phyloP scores from a whole-genome alignment of 805 yeast species.

The Barnettozyma vustinii region DNA sequence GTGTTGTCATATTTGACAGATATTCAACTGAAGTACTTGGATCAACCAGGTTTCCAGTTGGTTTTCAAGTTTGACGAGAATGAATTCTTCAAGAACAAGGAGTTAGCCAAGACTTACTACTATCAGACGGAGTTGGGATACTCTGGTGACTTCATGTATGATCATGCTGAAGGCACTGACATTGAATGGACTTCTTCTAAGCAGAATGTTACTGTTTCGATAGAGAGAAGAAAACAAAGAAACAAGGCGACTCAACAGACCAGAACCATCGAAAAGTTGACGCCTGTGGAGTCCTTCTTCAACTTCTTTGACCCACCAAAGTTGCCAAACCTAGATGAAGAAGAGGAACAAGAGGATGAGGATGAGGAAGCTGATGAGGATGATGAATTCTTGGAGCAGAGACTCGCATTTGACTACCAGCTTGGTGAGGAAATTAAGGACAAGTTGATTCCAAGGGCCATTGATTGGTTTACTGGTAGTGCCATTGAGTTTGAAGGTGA shows the following conservation, averaged over 20 bases:
- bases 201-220: slow-evolving; percentile 73
- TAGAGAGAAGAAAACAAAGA: slow-evolving; percentile 95
- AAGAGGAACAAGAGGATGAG: slow-evolving; percentile 30
- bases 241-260: slow-evolving; percentile 95
- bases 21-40: slow-evolving; percentile 72
- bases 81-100: slow-evolving; percentile 68
- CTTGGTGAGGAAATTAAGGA: slow-evolving; percentile 96
- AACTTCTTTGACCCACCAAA: slow-evolving; percentile 92
- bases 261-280: slow-evolving; percentile 87
- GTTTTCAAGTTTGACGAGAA: slow-evolving; percentile 75
- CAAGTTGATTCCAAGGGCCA: slow-evolving; percentile 90
- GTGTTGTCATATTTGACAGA: slow-evolving; percentile 66
- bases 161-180: slow-evolving; percentile 88
- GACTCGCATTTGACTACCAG: slow-evolving; percentile 88
- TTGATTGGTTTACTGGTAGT: slow-evolving; percentile 98
- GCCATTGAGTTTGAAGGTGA: slow-evolving; percentile 77
- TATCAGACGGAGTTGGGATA: slow-evolving; percentile 92
- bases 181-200: slow-evolving; percentile 82
- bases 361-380: slow-evolving; percentile 53
- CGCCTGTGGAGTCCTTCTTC: slow-evolving; percentile 94
- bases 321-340: slow-evolving; percentile 38
- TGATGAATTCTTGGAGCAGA: slow-evolving; percentile 71
- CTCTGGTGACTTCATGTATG: slow-evolving; percentile 94
- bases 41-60: slow-evolving; percentile 83
- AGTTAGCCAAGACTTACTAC: slow-evolving; percentile 79